A percentile compares a stretch with the other conserved stretches of the same genome.
phyloP scores from a whole-genome alignment of 129 eudicot species.

The Calendula officinalis region DNA sequence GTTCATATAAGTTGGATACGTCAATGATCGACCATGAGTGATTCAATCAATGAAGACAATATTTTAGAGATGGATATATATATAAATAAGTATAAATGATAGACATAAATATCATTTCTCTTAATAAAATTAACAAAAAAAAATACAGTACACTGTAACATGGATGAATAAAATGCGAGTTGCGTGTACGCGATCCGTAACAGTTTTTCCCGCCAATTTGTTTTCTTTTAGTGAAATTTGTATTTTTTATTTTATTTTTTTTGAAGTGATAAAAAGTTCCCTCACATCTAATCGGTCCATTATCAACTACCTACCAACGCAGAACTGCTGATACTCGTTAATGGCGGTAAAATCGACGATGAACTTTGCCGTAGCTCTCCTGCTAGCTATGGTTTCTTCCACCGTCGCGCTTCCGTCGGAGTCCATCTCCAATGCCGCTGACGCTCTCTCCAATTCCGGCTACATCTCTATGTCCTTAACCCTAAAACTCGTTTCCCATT shows the following conservation, averaged over 20 bases:
- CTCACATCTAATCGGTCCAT: conserved; percentile 17
- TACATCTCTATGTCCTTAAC: conserved; percentile 75
- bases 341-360: conserved; percentile 39
- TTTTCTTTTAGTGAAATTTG: too few relatives aligned
- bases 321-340: conserved; percentile 11
- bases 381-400: conserved; percentile 24
- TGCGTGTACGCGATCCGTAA: background rate
- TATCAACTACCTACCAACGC: conserved; percentile 14
- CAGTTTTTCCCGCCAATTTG: conserved; percentile 23
- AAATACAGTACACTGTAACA: too few relatives aligned
- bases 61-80: too few relatives aligned
- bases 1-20: too few relatives aligned
- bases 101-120: too few relatives aligned
- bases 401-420: conserved; percentile 42
- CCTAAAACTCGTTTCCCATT: conserved; percentile 46
- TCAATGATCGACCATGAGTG: too few relatives aligned
- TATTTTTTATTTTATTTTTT: background rate
- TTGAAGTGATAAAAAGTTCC: too few relatives aligned
- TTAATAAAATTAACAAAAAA: too few relatives aligned
- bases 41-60: too few relatives aligned
- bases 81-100: too few relatives aligned
- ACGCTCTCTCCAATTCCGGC: conserved; percentile 68
- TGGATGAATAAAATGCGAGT: too few relatives aligned
- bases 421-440: conserved; percentile 58
- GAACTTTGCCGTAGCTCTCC: conserved; percentile 20